Evolutionary conservation across 225 moss, liverwort and hornwort species (phyloP).

Genomic region (Pseudisothecium myosuroides): DNA sequence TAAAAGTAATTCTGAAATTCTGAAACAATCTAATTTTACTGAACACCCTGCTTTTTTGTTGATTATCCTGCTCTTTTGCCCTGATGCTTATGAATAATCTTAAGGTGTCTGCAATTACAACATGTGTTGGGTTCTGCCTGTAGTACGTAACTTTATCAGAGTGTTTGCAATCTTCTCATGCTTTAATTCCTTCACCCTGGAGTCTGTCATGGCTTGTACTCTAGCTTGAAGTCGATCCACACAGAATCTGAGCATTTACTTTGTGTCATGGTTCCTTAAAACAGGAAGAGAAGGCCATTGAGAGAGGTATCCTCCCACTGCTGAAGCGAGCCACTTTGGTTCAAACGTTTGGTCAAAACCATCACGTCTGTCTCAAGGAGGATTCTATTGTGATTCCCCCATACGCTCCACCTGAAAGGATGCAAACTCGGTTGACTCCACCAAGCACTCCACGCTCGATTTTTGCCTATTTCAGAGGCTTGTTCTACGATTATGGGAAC

Average conservation of each 20-base stretch:
- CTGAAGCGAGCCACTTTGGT: slow-evolving; percentile 77
- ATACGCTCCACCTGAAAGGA: slow-evolving; percentile 83
- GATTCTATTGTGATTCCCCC: slow-evolving; percentile 95
- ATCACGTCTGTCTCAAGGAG: slow-evolving; percentile 89
- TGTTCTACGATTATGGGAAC: slow-evolving; percentile 88
- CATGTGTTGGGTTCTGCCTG: not conserved
- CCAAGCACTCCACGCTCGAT: slow-evolving; percentile 81
- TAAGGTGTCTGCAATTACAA: not conserved
- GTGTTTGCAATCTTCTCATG: not conserved
- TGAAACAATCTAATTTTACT: not conserved
- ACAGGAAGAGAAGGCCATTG: slow-evolving; percentile 91
- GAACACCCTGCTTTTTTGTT: not conserved
- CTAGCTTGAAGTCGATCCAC: not conserved
- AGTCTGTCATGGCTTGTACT: not conserved
- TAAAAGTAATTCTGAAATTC: not conserved
- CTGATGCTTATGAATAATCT: not conserved
- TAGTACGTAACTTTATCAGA: not conserved
- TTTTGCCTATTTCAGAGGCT: slow-evolving; percentile 91
- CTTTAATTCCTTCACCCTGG: not conserved
- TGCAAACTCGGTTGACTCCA: slow-evolving; percentile 85
- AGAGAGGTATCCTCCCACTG: slow-evolving; percentile 72
- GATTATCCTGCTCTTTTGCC: not conserved
- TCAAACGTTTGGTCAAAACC: slow-evolving; percentile 92
- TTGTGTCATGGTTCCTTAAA: not conserved
- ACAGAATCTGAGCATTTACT: not conserved